Base-by-base conservation (phyloP, 352 stramenopile genomes). In the Ophiocytium majus region DNA sequence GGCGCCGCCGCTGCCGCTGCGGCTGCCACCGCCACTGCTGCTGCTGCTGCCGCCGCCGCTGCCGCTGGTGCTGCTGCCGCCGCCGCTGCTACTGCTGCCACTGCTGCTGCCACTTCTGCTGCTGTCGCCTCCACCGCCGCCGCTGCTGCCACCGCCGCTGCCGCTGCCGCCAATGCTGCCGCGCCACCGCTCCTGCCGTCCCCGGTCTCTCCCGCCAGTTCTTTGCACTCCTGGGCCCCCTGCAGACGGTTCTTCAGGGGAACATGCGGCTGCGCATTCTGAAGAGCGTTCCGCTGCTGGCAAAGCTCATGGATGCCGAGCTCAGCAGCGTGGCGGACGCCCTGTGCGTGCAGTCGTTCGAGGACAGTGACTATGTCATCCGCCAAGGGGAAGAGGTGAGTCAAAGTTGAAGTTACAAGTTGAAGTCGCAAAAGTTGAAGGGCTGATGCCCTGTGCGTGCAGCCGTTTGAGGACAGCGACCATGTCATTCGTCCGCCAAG, bases 201-300 rank as follows among this genome's bases (percentile, higher is more conserved):
- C n/a, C n/a, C n/a, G n/a, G n/a, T n/a, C n/a, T n/a, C n/a, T n/a
- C n/a, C n/a, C n/a, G n/a, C n/a, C 28, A 89, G n/a, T 90, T 90
- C 50, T 93, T 98, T 82, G 92, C 95, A 80, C 94, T 95, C 10
- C 90, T 99, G 9, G 96, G 96, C 5, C 92, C 93, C 43, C 87
- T 98, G 17, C 89, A 95, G n/a, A 93, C 94, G 81, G 91, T 98
- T 9, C 92, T 98, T 37, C 92, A 97, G 43, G 90, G 92, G 85
- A 97, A 97, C 84, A 97, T 98, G 92, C 94, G 96, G 79, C 95
- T 97, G 71, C 92, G 94, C n/a, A 94, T 98, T 57, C 90, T 98
- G 33, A 93, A 93, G 79, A 95, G 91, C 80, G 94, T 98, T 37
- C 94, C 94, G 23, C 86, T 98, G 57, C 89, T 98, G 14, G 92